phyloP scores from a whole-genome alignment of 2,329 filamentous ascomycete species.

The Akanthomyces muscarius region DNA sequence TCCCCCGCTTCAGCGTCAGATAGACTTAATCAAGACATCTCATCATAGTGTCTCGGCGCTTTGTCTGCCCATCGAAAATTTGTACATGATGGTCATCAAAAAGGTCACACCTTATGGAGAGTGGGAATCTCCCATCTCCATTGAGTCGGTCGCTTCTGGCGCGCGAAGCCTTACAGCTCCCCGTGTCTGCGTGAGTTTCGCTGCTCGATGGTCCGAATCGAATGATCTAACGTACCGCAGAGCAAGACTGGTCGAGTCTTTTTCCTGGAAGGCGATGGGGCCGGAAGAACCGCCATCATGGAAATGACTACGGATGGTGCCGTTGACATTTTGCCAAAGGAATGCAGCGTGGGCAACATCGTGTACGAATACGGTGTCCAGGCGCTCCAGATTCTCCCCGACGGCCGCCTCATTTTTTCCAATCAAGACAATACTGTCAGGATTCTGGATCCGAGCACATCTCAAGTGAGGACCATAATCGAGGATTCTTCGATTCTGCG shows the following conservation, averaged over 20 bases:
- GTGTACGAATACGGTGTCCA: conserved; percentile 53
- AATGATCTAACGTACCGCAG: conserved; percentile 1
- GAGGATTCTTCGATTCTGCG: conserved; percentile 32
- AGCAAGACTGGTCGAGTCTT: conserved; percentile 33
- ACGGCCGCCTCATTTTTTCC: conserved; percentile 44
- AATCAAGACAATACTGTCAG: conserved; percentile 42
- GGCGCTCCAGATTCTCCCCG: conserved; percentile 36
- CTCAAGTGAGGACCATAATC: conserved; percentile 32
- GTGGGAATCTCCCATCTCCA: conserved; percentile 38
- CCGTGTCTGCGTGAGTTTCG: conserved; percentile 31
- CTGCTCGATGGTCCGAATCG: not conserved
- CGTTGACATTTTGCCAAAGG: conserved; percentile 39
- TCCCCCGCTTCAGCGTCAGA: not conserved
- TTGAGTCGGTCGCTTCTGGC: conserved; percentile 35
- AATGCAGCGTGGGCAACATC: conserved; percentile 40
- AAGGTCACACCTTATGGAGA: conserved; percentile 33
- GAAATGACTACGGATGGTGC: conserved; percentile 33
- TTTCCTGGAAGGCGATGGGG: conserved; percentile 35
- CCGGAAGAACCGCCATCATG: conserved; percentile 43
- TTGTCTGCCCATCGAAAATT: too few species aligned
- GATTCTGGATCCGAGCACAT: conserved; percentile 35
- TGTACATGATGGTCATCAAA: conserved; percentile 24
- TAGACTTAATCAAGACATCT: not conserved
- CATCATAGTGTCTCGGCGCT: not conserved
- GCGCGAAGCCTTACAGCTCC: conserved; percentile 32